Evolutionary conservation across 257 asterid species (phyloP).

Genomic region (Plantago elongata): DNA sequence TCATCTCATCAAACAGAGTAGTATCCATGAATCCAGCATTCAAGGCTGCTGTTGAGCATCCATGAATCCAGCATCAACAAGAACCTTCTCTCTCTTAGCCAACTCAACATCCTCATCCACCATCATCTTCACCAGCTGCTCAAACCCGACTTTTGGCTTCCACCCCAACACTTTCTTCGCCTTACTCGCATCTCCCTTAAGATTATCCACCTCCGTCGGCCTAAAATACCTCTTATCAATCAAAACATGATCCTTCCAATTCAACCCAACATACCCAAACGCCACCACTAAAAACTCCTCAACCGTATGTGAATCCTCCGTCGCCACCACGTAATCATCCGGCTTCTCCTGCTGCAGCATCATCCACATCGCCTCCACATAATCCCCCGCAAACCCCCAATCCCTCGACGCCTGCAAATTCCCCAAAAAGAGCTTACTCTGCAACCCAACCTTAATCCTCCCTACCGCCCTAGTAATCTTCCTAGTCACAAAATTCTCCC

Average conservation of each 20-base stretch:
- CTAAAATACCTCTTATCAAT: conserved; percentile 83
- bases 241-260: conserved; percentile 90
- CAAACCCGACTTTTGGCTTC: conserved; percentile 87
- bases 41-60: conserved; percentile 99
- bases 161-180: conserved; percentile 76
- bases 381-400: conserved; percentile 97
- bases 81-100: conserved; percentile 96
- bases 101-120: conserved; percentile 89
- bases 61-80: conserved; percentile 91
- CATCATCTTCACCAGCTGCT: conserved; percentile 96
- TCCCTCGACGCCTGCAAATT: conserved; percentile 86
- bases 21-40: too few relatives aligned
- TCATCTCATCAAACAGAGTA: too few relatives aligned
- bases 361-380: conserved; percentile 99
- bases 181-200: conserved; percentile 81
- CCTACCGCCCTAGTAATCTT: conserved; percentile 96
- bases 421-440: conserved; percentile 84
- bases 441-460: conserved; percentile 82
- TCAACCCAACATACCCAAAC: conserved; percentile 70
- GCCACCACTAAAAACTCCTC: conserved; percentile 77
- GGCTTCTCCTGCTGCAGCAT: conserved; percentile 97
- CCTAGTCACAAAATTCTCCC: conserved; percentile 95
- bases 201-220: conserved; percentile 88
- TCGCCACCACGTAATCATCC: conserved; percentile 95
- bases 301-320: conserved; percentile 93